phyloP scores from a whole-genome alignment of 2,329 filamentous ascomycete species.

The Epichloe coenophiala region DNA sequence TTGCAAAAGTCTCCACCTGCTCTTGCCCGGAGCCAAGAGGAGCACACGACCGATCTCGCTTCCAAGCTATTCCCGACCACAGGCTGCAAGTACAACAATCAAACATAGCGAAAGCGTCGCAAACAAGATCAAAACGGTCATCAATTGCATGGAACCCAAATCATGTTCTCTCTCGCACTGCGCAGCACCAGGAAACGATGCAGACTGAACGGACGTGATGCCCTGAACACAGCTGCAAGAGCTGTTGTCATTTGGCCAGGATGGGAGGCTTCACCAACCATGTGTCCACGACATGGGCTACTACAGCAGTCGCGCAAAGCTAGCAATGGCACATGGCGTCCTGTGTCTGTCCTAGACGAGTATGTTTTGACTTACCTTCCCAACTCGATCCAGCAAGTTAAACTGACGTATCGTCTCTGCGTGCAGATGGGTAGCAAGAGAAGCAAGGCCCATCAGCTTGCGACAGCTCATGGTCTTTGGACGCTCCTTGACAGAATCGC shows the following conservation, averaged over 20 bases:
- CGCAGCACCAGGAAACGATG: slow-evolving; percentile 30
- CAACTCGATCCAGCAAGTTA: neutral
- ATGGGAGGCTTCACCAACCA: neutral
- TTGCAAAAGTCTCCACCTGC: neutral
- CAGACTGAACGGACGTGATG: slow-evolving; percentile 16
- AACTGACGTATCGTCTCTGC: slow-evolving; percentile 5
- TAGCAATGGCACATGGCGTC: slow-evolving; percentile 39
- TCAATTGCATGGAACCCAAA: slow-evolving; percentile 23
- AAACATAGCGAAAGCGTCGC: neutral
- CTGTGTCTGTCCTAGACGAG: slow-evolving; percentile 52
- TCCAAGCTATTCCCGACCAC: neutral
- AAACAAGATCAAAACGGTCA: neutral
- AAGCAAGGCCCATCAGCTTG: slow-evolving; percentile 88
- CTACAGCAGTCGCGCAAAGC: slow-evolving; percentile 9
- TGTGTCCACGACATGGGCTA: neutral
- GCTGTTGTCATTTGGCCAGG: neutral
- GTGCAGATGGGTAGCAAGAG: slow-evolving; percentile 76
- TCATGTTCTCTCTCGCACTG: slow-evolving; percentile 33
- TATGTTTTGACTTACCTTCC: slow-evolving; percentile 21
- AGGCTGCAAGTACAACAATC: neutral
- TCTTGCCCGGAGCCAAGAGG: neutral
- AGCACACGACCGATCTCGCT: neutral
- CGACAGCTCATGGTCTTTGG: slow-evolving; percentile 97
- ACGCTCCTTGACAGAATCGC: slow-evolving; percentile 76
- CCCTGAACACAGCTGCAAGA: slow-evolving; percentile 7